phyloP scores from a whole-genome alignment of 2,329 filamentous ascomycete species.

The Anisogramma anomala region DNA sequence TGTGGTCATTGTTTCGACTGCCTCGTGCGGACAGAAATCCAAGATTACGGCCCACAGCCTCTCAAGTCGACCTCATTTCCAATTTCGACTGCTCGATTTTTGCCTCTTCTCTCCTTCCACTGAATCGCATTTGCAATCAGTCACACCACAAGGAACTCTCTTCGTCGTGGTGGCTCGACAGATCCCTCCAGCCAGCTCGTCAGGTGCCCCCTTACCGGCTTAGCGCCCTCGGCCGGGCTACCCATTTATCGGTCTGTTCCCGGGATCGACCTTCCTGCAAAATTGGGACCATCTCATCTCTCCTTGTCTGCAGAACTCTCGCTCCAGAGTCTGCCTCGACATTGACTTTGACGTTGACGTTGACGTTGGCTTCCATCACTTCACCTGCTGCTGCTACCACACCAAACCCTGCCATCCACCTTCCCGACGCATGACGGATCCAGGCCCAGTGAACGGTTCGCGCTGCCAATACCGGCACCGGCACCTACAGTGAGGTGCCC shows the following conservation, averaged over 20 bases:
- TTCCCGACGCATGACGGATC: too few species aligned
- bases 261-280: slow-evolving; percentile 7
- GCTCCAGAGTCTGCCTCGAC: neutral
- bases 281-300: slow-evolving; percentile 8
- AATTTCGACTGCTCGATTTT: too few species aligned
- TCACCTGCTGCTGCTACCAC: too few species aligned
- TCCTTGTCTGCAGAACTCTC: neutral
- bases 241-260: slow-evolving; percentile 9
- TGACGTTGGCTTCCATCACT: neutral
- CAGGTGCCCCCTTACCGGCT: neutral
- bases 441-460: slow-evolving; percentile 11
- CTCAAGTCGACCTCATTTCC: too few species aligned
- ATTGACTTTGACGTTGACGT: neutral
- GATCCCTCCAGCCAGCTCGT: neutral
- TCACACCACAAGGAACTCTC: neutral
- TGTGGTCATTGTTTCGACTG: too few species aligned
- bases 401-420: too few species aligned
- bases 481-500: neutral
- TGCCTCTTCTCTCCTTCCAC: neutral
- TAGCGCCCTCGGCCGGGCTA: slow-evolving; percentile 7
- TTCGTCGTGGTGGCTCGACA: neutral
- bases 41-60: too few species aligned
- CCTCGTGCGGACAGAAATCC: too few species aligned
- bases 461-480: too few species aligned
- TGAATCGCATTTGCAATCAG: neutral